These are phyloP conservation scores for Plasmodium coatneyi DNA, from an alignment of 169 alveolate species.

Conservation along the genomic window DNA sequence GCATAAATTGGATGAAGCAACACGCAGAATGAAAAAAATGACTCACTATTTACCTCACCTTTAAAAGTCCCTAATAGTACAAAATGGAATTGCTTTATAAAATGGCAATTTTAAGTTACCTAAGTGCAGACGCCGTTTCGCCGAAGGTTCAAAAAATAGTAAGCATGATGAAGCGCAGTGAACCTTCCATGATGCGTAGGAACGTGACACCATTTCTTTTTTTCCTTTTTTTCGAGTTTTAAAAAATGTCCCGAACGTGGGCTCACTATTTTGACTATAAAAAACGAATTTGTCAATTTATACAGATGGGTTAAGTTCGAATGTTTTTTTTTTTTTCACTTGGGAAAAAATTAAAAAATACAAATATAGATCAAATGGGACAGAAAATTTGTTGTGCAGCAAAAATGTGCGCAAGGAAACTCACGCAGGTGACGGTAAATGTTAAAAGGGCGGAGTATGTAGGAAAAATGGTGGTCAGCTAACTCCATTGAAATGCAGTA, in stretches of 20 bases:
- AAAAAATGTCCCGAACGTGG: background rate
- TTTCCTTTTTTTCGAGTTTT: background rate
- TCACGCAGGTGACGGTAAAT: background rate
- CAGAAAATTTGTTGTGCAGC: background rate
- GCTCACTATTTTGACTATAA: background rate
- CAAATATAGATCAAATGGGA: background rate
- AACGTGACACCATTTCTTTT: background rate
- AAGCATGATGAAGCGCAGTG: background rate
- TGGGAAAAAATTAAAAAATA: background rate
- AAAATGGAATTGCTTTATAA: background rate
- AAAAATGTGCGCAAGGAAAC: background rate
- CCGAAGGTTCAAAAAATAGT: background rate
- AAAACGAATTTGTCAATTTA: background rate
- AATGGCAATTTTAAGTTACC: background rate
- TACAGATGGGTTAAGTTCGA: background rate
- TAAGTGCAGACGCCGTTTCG: background rate
- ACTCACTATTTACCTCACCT: background rate
- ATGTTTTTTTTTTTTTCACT: background rate
- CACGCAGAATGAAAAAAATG: background rate
- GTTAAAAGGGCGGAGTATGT: background rate
- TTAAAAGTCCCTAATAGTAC: background rate
- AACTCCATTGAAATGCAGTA: background rate
- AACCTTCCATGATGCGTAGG: background rate
- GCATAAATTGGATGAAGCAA: background rate
- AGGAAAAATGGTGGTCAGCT: background rate